Evolutionary conservation across 768 basidiomycete genomes (phyloP).

Genomic region (Leccinum subgranulosum): DNA sequence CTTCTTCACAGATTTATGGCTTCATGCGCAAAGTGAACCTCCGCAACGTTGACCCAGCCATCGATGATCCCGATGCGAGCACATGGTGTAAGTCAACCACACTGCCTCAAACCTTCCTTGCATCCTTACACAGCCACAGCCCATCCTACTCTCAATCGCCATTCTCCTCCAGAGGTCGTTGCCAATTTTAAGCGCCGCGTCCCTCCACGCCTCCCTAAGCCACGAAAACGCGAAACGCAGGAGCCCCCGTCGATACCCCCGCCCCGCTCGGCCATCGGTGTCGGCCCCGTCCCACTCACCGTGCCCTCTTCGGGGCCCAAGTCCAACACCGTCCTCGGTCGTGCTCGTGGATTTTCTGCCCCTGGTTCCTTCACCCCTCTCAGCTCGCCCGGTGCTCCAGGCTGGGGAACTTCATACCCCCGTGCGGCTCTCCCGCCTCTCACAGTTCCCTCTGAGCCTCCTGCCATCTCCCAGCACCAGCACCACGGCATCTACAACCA

Average conservation of each 20-base stretch:
- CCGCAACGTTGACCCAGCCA: constrained; percentile 91
- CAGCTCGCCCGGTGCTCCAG: constrained; percentile 50
- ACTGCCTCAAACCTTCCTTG: constrained; percentile 14
- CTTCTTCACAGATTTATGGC: constrained; percentile 78
- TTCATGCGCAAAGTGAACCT: constrained; percentile 98
- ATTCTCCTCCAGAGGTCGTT: constrained; percentile 86
- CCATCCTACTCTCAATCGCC: constrained; percentile 87
- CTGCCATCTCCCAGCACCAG: constrained; percentile 47
- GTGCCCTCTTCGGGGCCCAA: constrained; percentile 42
- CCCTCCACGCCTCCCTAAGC: constrained; percentile 87
- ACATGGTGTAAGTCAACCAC: constrained; percentile 80
- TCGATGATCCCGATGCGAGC: constrained; percentile 93
- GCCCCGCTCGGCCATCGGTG: constrained; percentile 71
- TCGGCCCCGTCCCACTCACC: constrained; percentile 65
- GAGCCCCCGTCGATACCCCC: constrained; percentile 70
- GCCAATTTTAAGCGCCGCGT: constrained; percentile 95
- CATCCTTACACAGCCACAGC: constrained; percentile 45
- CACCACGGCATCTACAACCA: constrained; percentile 56
- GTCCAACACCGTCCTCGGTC: constrained; percentile 46
- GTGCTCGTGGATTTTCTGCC: constrained; percentile 78
- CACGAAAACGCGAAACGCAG: constrained; percentile 72
- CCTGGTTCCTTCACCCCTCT: constrained; percentile 78
- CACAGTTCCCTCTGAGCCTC: constrained; percentile 76
- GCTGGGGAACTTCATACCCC: constrained; percentile 60
- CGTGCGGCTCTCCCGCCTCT: constrained; percentile 74